phyloP scores from a whole-genome alignment of 306 rosid genomes.

The Dalbergia cultrata region DNA sequence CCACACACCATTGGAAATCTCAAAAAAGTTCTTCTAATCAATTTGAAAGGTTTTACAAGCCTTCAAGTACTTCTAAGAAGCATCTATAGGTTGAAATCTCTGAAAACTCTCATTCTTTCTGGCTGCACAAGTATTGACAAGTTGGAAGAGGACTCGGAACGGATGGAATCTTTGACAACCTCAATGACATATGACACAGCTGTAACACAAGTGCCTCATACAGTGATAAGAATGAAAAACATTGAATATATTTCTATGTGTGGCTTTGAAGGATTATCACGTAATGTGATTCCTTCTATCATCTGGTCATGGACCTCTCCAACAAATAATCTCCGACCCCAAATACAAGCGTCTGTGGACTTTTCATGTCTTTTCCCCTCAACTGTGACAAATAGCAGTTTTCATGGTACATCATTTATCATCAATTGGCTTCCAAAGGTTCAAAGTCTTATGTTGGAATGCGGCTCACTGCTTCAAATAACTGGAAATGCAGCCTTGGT shows the following conservation, averaged over 20 bases:
- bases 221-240: background rate
- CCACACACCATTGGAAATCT: slow-evolving; percentile 31
- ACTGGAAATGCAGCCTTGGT: background rate
- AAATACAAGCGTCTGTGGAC: background rate
- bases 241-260: slow-evolving; percentile 37
- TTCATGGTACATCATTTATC: background rate
- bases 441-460: background rate
- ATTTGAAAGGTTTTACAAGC: slow-evolving; percentile 30
- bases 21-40: background rate
- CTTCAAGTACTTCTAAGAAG: slow-evolving; percentile 38
- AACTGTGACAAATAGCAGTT: background rate
- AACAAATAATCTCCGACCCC: background rate
- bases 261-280: slow-evolving; percentile 36
- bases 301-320: slow-evolving; percentile 32
- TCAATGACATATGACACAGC: background rate
- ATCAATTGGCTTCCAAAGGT: background rate
- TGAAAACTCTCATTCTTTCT: slow-evolving; percentile 28
- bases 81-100: slow-evolving; percentile 22
- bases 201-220: background rate
- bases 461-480: background rate
- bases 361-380: background rate
- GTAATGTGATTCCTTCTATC: slow-evolving; percentile 27
- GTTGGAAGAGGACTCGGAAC: slow-evolving; percentile 3
- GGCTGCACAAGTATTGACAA: slow-evolving; percentile 11
- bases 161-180: background rate